A percentile compares a stretch with the other conserved stretches of the same genome.
phyloP scores from a whole-genome alignment of 805 yeast genomes.

The Candida stauntonica region DNA sequence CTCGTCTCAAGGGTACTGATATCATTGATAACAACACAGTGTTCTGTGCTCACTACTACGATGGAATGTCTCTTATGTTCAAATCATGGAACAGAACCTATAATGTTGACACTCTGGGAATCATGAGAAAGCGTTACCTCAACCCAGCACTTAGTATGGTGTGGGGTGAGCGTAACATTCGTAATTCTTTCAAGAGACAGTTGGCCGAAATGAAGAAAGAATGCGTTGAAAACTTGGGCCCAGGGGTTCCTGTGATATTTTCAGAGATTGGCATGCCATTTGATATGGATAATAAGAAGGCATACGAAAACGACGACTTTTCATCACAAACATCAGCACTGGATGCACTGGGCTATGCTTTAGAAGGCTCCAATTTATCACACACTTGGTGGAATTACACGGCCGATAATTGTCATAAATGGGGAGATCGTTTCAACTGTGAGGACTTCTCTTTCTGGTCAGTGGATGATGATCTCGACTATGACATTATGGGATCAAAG shows the following conservation, averaged over 20 bases:
- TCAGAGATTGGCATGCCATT: constrained; percentile 98
- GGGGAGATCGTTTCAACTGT: constrained; percentile 93
- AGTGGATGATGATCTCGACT: constrained; percentile 43
- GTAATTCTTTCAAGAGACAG: constrained; percentile 69
- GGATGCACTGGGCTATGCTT: constrained; percentile 75
- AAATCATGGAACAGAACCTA: constrained; percentile 80
- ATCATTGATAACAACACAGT: constrained; percentile 62
- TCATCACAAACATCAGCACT: constrained; percentile 73
- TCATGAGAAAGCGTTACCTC: constrained; percentile 70
- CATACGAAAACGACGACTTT: constrained; percentile 65
- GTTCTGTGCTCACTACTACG: constrained; percentile 88
- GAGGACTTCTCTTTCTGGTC: constrained; percentile 93
- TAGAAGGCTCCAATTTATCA: constrained; percentile 68
- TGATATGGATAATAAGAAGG: constrained; percentile 81
- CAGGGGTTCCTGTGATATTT: constrained; percentile 64
- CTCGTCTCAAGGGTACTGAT: constrained; percentile 45
- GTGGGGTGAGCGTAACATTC: constrained; percentile 74
- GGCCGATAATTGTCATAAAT: constrained; percentile 63
- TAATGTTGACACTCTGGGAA: constrained; percentile 87
- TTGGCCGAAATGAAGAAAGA: constrained; percentile 63
- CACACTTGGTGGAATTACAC: constrained; percentile 88
- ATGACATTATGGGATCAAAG: constrained; percentile 8
- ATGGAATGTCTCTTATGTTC: constrained; percentile 89
- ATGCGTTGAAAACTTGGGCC: constrained; percentile 57
- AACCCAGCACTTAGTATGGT: constrained; percentile 74